Conservation (phyloP, 2,329 filamentous ascomycete genomes). For the Zopfia rhizophila region DNA sequence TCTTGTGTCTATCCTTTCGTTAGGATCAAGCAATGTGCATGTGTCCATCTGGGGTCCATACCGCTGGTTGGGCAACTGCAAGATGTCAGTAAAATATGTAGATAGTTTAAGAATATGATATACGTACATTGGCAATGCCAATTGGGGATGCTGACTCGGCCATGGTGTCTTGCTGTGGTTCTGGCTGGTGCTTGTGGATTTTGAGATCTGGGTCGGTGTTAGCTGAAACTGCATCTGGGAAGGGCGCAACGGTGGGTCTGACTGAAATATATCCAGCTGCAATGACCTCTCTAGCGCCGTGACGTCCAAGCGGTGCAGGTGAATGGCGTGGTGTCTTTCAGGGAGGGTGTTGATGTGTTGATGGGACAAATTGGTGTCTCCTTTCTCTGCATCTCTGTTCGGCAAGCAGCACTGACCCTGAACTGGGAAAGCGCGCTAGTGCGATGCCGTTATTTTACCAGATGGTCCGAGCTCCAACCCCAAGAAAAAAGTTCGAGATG, state of each 20-base stretch:
- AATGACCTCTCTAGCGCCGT: too few relatives aligned
- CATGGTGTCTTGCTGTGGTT: slow-evolving; percentile 57
- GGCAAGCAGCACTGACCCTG: slow-evolving; percentile 52
- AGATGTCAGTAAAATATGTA: slow-evolving; percentile 44
- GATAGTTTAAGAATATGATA: slow-evolving; percentile 10
- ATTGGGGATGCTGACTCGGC: slow-evolving; percentile 73
- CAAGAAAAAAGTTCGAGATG: slow-evolving; percentile 50
- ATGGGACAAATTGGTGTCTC: slow-evolving; percentile 51
- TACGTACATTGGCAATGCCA: slow-evolving; percentile 78
- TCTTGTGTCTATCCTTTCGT: slow-evolving; percentile 69
- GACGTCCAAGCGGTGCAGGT: background rate
- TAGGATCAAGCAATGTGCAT: slow-evolving; percentile 37
- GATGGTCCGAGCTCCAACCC: slow-evolving; percentile 36
- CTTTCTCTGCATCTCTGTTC: slow-evolving; percentile 52
- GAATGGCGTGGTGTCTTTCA: slow-evolving; percentile 3
- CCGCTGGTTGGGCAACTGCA: slow-evolving; percentile 75
- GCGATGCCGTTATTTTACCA: slow-evolving; percentile 29
- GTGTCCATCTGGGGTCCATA: slow-evolving; percentile 49
- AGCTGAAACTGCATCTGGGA: slow-evolving; percentile 21
- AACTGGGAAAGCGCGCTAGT: slow-evolving; percentile 46
- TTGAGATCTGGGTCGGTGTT: slow-evolving; percentile 31
- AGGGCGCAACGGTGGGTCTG: slow-evolving; percentile 1
- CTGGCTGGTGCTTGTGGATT: slow-evolving; percentile 29
- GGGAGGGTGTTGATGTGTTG: slow-evolving; percentile 34
- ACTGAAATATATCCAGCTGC: slow-evolving; percentile 13